phyloP scores from a whole-genome alignment of 257 asterid genomes.

The Ajuga chamaepitys region DNA sequence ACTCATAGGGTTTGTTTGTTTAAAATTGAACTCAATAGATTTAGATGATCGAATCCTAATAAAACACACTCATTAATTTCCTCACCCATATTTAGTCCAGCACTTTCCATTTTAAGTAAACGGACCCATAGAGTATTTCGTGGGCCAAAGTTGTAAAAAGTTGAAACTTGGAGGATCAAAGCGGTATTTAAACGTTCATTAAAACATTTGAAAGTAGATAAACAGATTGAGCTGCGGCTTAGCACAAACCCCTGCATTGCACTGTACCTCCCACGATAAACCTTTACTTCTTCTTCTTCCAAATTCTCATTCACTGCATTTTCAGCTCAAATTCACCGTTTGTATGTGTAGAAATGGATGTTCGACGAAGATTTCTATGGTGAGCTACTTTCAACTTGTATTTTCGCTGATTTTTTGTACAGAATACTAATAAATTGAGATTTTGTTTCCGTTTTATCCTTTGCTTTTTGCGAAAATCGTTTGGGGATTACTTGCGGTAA shows the following conservation, averaged over 20 bases:
- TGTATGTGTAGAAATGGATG: slow-evolving; percentile 7
- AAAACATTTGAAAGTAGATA: slow-evolving; percentile 23
- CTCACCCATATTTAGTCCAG: too few relatives aligned
- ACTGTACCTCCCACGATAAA: neutral
- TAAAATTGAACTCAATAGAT: too few relatives aligned
- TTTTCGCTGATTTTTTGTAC: neutral
- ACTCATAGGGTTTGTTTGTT: too few relatives aligned
- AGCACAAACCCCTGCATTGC: slow-evolving; percentile 14
- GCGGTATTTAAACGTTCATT: slow-evolving; percentile 5
- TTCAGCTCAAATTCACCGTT: neutral
- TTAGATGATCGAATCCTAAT: too few relatives aligned
- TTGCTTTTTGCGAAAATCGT: neutral
- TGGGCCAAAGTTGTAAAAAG: neutral
- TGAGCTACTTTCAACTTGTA: slow-evolving; percentile 7
- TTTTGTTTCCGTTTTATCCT: neutral
- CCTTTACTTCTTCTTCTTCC: neutral
- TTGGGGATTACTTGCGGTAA: neutral
- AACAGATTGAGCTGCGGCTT: slow-evolving; percentile 11
- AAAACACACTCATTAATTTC: too few relatives aligned
- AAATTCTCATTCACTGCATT: neutral
- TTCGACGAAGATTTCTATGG: slow-evolving; percentile 13
- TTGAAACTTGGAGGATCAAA: neutral
- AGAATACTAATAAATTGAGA: too few relatives aligned
- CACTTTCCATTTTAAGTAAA: too few relatives aligned
- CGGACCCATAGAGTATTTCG: neutral